Evolutionary conservation across 352 stramenopile species (phyloP), one percentile per base, ranked within the genome.

Genomic region (Pythium aristosporum): DNA sequence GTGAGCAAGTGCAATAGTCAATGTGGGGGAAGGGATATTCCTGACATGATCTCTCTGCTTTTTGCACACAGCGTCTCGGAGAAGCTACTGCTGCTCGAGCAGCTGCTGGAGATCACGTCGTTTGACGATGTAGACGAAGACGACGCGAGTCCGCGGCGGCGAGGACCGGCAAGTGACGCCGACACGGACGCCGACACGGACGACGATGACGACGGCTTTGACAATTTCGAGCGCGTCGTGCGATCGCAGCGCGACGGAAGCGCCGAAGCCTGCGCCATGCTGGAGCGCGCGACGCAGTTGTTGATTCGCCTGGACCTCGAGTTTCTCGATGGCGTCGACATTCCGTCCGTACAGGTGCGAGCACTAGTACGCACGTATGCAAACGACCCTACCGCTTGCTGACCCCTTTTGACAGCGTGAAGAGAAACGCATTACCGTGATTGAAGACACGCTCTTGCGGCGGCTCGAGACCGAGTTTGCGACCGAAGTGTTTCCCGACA

Each of bases 401-500:
- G 25, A 30, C 25, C 25, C 25, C 3, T 30, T 30, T 30, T 30
- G 25, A 30, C 25, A 46, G 82, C 70, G 73, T 51, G 79, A 89
- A 54, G 82, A 93, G 34, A 93, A 91, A 51, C 80, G 82, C 5
- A 69, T 93, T 16, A 73, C 74, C 0, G 68, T 74, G 20, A 80
- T 91, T 53, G 85, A 94, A 75, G 82, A 92, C 62, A 85, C 80
- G 32, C 66, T 94, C 32, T 55, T 91, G 25, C 73, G 73, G 21
- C 77, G 81, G n/a, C 70, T 94, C 6, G 85, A 96, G 69, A 91
- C 87, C 1, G 87, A 96, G 59, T 88, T 96, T 41, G 77, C 84
- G 32, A 92, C 87, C 11, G 85, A 96, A 60, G 89, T 96, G 37
- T 87, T 94, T 15, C 87, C 87, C 0, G 87, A 96, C 61, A 92